phyloP scores from a whole-genome alignment of 345 rosid genomes.

The Euphorbia pulcherrima region DNA sequence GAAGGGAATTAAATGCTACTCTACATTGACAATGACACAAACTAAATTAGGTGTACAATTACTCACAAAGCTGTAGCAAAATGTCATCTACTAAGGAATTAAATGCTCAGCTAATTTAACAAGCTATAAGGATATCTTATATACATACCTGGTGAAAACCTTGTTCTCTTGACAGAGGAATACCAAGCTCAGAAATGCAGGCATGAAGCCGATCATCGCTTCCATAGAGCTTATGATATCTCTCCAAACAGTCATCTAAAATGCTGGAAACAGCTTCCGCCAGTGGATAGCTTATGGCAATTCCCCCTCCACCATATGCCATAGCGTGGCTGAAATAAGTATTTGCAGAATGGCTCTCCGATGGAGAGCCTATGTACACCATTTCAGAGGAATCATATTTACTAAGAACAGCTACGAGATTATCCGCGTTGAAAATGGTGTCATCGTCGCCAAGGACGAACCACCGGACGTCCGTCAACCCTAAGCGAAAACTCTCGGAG shows the following conservation, averaged over 20 bases:
- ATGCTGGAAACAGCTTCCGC: slow-evolving; percentile 64
- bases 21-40: no score
- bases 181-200: slow-evolving; percentile 85
- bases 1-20: no score
- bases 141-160: slow-evolving; percentile 84
- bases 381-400: slow-evolving; percentile 75
- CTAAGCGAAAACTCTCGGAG: slow-evolving; percentile 61
- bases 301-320: slow-evolving; percentile 98
- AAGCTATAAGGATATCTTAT: neutral
- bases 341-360: slow-evolving; percentile 91
- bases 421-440: slow-evolving; percentile 69
- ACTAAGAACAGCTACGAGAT: slow-evolving; percentile 57
- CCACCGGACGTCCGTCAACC: slow-evolving; percentile 66
- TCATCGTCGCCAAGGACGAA: slow-evolving; percentile 89
- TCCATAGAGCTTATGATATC: slow-evolving; percentile 80
- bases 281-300: slow-evolving; percentile 78
- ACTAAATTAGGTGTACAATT: neutral
- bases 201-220: slow-evolving; percentile 94
- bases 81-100: neutral
- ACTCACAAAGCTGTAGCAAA: no score
- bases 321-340: slow-evolving; percentile 75
- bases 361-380: slow-evolving; percentile 75
- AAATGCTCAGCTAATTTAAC: neutral
- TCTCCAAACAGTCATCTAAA: slow-evolving; percentile 67
- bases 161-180: slow-evolving; percentile 73